These are phyloP conservation scores for Xylaria sp. DNA, from an alignment of 2,329 filamentous ascomycete species.

Conservation along the genomic window DNA sequence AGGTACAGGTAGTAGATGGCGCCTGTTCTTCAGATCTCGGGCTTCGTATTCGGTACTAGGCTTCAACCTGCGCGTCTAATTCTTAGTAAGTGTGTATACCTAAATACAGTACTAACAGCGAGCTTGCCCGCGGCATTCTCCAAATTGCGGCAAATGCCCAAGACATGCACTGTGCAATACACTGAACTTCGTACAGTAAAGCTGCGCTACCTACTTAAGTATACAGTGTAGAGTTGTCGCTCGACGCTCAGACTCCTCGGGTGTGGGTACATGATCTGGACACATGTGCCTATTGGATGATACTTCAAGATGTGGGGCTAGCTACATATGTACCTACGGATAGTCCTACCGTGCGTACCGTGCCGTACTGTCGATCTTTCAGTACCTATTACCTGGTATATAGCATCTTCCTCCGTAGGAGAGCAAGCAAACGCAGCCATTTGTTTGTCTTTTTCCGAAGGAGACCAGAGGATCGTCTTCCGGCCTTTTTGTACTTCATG, in stretches of 20 bases:
- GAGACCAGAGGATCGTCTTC: neutral
- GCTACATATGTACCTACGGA: neutral
- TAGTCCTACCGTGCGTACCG: constrained; percentile 17
- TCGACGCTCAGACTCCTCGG: neutral
- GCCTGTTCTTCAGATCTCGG: neutral
- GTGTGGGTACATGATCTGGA: neutral
- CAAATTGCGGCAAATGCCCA: neutral
- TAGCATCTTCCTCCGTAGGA: constrained; percentile 1
- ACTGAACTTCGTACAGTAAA: neutral
- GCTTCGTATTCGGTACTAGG: neutral
- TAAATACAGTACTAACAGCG: neutral
- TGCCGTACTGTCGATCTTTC: neutral
- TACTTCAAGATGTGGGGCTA: neutral
- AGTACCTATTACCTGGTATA: neutral
- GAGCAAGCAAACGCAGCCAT: neutral
- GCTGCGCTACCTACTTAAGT: neutral
- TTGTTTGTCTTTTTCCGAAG: neutral
- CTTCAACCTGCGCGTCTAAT: neutral
- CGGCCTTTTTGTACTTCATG: neutral
- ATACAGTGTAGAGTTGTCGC: neutral
- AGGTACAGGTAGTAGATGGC: neutral
- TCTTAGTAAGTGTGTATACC: neutral
- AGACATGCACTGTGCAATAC: neutral
- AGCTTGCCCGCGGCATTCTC: constrained; percentile 4
- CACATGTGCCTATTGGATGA: neutral